Percentiles rank a stretch among this genome's conserved stretches.
phyloP scores from a whole-genome alignment of 2,329 filamentous ascomycete genomes.

The Sporothrix inflata region DNA sequence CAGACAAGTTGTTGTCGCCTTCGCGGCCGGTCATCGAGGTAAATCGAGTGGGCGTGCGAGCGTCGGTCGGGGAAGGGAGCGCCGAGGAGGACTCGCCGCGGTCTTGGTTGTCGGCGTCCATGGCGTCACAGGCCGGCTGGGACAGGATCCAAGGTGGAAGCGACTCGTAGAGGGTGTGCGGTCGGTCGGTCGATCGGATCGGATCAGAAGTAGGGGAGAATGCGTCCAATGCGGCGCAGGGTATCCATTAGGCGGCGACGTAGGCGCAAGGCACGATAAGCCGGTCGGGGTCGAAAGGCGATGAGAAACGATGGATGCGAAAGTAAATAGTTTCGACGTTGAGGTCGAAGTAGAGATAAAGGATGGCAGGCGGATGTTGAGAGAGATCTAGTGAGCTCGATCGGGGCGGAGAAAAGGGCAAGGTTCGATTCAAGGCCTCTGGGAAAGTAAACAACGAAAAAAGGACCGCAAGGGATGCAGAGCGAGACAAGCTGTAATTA shows the following conservation, averaged over 20 bases:
- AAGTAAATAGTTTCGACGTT: background rate
- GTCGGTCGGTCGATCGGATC: background rate
- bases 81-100: slow-evolving; percentile 23
- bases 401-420: background rate
- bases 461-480: background rate
- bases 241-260: slow-evolving; percentile 25
- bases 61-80: slow-evolving; percentile 26
- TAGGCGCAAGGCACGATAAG: background rate
- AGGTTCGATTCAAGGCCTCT: background rate
- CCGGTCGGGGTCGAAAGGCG: background rate
- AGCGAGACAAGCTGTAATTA: slow-evolving; percentile 20
- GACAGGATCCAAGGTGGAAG: background rate
- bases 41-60: slow-evolving; percentile 24
- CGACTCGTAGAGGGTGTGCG: background rate
- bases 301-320: background rate
- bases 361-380: background rate
- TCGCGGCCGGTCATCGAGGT: slow-evolving; percentile 1
- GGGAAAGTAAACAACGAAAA: slow-evolving; percentile 19
- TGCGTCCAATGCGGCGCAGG: slow-evolving; percentile 11
- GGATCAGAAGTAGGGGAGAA: slow-evolving; percentile 13
- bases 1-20: slow-evolving; percentile 48
- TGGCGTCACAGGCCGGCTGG: background rate
- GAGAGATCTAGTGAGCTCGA: background rate
- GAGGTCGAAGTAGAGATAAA: background rate
- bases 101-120: slow-evolving; percentile 24